These are phyloP conservation scores for Bipolaris sorokiniana DNA, from an alignment of 2,329 filamentous ascomycete genomes.

Conservation along the genomic window DNA sequence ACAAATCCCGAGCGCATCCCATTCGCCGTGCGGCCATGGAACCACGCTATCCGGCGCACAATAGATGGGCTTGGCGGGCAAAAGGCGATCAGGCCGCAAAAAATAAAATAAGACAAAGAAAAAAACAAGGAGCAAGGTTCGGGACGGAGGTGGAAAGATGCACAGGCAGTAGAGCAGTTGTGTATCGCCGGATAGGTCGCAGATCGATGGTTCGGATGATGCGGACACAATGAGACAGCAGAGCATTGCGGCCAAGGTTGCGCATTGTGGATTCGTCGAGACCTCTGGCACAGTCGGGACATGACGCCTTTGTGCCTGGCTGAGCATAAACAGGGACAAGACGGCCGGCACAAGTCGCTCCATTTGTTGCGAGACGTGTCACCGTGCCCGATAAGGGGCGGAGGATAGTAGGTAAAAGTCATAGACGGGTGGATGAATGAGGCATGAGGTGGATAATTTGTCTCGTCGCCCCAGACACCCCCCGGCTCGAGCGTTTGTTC, in stretches of 20 bases:
- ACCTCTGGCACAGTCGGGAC: slow-evolving; percentile 4
- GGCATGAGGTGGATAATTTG: slow-evolving; percentile 15
- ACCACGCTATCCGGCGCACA: slow-evolving; percentile 18
- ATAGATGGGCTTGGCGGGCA: slow-evolving; percentile 26
- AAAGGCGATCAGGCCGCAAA: slow-evolving; percentile 24
- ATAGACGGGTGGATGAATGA: neutral
- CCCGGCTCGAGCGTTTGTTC: slow-evolving; percentile 41
- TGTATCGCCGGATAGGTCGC: slow-evolving; percentile 25
- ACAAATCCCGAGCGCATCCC: slow-evolving; percentile 24
- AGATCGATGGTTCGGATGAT: slow-evolving; percentile 24
- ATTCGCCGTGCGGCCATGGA: slow-evolving; percentile 23
- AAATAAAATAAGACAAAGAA: slow-evolving; percentile 3
- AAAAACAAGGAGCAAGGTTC: slow-evolving; percentile 2
- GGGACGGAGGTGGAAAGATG: neutral
- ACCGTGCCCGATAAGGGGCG: slow-evolving; percentile 27
- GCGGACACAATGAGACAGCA: slow-evolving; percentile 23
- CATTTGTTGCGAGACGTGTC: slow-evolving; percentile 24
- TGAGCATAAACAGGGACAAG: slow-evolving; percentile 23
- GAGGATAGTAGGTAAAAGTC: too few relatives aligned
- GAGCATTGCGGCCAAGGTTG: slow-evolving; percentile 4
- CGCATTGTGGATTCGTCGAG: slow-evolving; percentile 11
- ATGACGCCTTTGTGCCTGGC: slow-evolving; percentile 3
- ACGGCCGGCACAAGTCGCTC: slow-evolving; percentile 22
- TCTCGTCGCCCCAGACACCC: slow-evolving; percentile 10
- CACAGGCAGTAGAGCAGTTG: slow-evolving; percentile 4